Base-by-base conservation (phyloP, 1,284 basidiomycete genomes). In the Xerocomus amazonicus region DNA sequence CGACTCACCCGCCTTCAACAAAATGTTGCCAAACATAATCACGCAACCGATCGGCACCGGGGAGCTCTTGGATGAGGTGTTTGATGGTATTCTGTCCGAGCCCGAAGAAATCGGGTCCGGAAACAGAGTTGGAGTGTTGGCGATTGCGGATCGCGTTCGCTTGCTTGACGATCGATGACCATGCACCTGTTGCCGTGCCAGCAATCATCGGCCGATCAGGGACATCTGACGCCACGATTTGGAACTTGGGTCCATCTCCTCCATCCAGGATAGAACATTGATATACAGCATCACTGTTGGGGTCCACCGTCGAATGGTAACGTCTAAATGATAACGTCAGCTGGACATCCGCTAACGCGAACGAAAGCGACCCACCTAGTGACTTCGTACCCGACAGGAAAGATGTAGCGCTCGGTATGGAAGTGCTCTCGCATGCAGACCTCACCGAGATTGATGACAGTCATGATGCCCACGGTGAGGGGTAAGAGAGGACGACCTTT, bases 11-110 rank as follows among this genome's bases (percentile, higher is more conserved):
- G 72, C 86, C 87, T 66, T 90, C 88, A 3, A 81, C 75, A 63
- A 88, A 90, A 52, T 82, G 79, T 62, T 90, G 87, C 86, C 87
- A 88, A 26, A 89, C 86, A 62, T 91, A 91, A 68, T 87, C 83
- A 57, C 78, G 75, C 51, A 90, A 65, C 45, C 78, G 72, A 63
- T 84, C 77, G 12, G 89, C 83, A 49, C 79, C 79, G 3, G 82
- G 80, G 27, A 91, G 72, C 65, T 89, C 83, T 66, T 91, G 88
- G 23, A 91, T 87, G 43, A 91, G 76, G 60, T 88, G 85, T 68
- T 90, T 90, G 72, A 91, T 89, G 9, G 85, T 85, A 61, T 90
- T 90, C 67, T 90, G 85, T 4, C 85, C 84, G 9, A 91, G 72
- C 7, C 89, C 89, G 61, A 88, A 90, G 66, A 90, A 90, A 68